These are phyloP conservation scores for Populus euphratica DNA, from an alignment of 345 rosid species.

Conservation along the genomic window DNA sequence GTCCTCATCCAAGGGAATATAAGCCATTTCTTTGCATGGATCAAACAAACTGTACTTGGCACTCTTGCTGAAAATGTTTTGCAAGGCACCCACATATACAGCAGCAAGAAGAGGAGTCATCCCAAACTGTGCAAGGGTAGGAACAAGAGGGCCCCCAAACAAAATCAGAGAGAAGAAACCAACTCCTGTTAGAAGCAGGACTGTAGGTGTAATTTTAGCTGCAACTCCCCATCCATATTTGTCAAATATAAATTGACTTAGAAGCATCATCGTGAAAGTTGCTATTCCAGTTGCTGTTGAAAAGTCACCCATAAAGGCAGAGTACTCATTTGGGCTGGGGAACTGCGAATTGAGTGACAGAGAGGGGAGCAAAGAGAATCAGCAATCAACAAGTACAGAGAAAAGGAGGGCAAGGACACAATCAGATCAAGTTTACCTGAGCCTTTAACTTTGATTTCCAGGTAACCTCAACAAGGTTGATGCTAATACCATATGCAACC, in stretches of 20 bases:
- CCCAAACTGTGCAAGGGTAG: constrained; percentile 66
- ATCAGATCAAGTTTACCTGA: constrained; percentile 54
- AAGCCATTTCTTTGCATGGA: constrained; percentile 99
- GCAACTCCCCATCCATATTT: constrained; percentile 98
- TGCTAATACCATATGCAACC: constrained; percentile 97
- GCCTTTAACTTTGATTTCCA: constrained; percentile 99
- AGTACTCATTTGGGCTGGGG: constrained; percentile 95
- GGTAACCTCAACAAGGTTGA: constrained; percentile 95
- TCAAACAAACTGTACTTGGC: constrained; percentile 98
- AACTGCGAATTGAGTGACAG: constrained; percentile 40
- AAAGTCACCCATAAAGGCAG: constrained; percentile 98
- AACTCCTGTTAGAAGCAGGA: constrained; percentile 76
- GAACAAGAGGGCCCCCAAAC: constrained; percentile 73
- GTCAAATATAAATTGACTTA: constrained; percentile 75
- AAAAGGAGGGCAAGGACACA: neutral
- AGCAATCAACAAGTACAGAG: neutral
- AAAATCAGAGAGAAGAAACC: constrained; percentile 87
- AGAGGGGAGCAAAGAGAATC: neutral
- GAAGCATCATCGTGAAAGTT: constrained; percentile 91
- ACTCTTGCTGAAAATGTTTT: constrained; percentile 99
- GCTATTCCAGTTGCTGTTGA: constrained; percentile 88
- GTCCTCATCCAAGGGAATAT: constrained; percentile 92
- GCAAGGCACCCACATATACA: constrained; percentile 93
- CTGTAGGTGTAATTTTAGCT: constrained; percentile 87
- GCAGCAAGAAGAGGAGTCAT: constrained; percentile 97